phyloP scores from a whole-genome alignment of 306 rosid genomes.

The Cucurbita pepo region DNA sequence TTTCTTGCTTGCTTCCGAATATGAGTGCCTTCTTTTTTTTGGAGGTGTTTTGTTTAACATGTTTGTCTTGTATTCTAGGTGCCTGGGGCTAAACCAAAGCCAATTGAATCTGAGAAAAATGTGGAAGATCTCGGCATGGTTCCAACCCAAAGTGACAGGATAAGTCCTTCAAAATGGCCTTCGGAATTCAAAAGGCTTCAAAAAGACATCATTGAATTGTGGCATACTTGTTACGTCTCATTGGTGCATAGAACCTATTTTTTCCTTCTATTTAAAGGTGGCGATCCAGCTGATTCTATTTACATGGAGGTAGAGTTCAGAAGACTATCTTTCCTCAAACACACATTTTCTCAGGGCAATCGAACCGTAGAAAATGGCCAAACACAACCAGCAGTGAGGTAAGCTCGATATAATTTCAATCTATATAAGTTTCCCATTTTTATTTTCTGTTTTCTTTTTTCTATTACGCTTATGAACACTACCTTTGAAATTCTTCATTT shows the following conservation, averaged over 20 bases:
- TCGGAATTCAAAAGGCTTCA: conserved; percentile 65
- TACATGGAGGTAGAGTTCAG: conserved; percentile 85
- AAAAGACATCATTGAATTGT: conserved; percentile 59
- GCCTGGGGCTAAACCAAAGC: conserved; percentile 18
- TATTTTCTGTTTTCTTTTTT: no score
- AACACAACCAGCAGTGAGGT: conserved; percentile 52
- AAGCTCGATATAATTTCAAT: background rate
- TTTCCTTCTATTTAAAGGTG: conserved; percentile 73
- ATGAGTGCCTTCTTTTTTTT: background rate
- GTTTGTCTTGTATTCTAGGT: conserved; percentile 26
- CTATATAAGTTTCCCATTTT: background rate
- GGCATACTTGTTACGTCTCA: conserved; percentile 77
- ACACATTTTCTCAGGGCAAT: conserved; percentile 37
- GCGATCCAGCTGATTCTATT: conserved; percentile 64
- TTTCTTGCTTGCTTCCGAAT: background rate
- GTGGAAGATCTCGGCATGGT: conserved; percentile 64
- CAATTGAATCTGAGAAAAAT: conserved; percentile 15
- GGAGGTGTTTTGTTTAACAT: background rate
- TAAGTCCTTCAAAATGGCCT: conserved; percentile 52
- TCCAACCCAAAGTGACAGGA: conserved; percentile 39
- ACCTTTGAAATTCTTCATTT: no score
- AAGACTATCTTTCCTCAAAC: conserved; percentile 56
- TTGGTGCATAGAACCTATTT: conserved; percentile 92
- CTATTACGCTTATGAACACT: no score
- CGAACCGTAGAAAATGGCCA: conserved; percentile 46